These are phyloP conservation scores for Mortierella hygrophila DNA, from an alignment of 192 early-diverging fungal genomes.

Conservation along the genomic window DNA sequence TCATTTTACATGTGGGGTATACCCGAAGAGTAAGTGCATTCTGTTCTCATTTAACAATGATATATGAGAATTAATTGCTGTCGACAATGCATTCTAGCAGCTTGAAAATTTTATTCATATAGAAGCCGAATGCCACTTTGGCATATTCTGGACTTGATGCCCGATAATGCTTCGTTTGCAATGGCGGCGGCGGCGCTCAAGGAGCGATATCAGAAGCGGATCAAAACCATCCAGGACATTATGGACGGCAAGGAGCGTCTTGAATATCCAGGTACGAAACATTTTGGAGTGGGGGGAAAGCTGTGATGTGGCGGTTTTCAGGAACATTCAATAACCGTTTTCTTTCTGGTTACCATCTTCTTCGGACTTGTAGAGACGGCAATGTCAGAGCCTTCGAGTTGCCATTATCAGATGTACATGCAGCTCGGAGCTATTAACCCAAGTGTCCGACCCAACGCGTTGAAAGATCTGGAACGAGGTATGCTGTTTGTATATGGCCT, in stretches of 20 bases:
- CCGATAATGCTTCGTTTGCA: constrained; percentile 50
- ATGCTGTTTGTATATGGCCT: background rate
- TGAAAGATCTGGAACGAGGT: constrained; percentile 66
- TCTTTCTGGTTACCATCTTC: background rate
- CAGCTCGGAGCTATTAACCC: constrained; percentile 61
- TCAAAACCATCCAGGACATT: constrained; percentile 51
- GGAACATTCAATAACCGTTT: background rate
- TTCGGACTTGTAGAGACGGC: constrained; percentile 26
- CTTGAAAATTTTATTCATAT: background rate
- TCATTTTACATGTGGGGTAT: constrained; percentile 63
- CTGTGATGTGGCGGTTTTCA: background rate
- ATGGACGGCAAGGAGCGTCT: constrained; percentile 28
- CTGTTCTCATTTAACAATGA: background rate
- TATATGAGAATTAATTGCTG: background rate
- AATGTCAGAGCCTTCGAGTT: constrained; percentile 35
- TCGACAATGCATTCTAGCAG: background rate
- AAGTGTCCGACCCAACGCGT: constrained; percentile 45
- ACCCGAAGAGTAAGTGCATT: constrained; percentile 56
- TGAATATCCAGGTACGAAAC: constrained; percentile 44
- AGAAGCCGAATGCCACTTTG: constrained; percentile 44
- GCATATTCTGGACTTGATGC: constrained; percentile 62
- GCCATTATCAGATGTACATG: constrained; percentile 60
- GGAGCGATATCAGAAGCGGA: constrained; percentile 54
- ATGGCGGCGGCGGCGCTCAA: constrained; percentile 45
- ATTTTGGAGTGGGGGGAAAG: background rate